Conservation (phyloP, 208 protist species). For the Leishmania aethiopica region DNA sequence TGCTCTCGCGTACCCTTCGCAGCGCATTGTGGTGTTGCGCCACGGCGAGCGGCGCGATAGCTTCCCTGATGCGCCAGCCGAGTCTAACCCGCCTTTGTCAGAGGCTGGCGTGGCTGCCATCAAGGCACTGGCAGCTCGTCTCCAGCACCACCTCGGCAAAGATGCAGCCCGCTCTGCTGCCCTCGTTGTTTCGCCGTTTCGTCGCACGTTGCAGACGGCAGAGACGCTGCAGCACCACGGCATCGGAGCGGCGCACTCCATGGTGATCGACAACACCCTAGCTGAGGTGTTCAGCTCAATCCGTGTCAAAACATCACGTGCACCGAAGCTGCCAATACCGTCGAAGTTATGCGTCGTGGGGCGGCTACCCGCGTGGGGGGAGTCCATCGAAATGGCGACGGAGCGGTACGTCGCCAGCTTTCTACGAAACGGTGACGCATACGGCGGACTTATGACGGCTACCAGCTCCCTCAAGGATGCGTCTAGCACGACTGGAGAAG, state of each 20-base stretch:
- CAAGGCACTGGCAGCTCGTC: constrained; percentile 27
- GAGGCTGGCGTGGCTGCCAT: constrained; percentile 48
- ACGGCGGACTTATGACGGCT: constrained; percentile 16
- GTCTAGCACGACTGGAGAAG: neutral
- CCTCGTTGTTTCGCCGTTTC: constrained; percentile 72
- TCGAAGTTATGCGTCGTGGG: constrained; percentile 17
- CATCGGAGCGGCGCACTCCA: constrained; percentile 36
- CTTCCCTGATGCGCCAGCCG: constrained; percentile 38
- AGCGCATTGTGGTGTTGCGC: constrained; percentile 74
- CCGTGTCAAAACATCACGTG: constrained; percentile 53
- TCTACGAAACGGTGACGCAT: constrained; percentile 30
- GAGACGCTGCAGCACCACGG: constrained; percentile 47
- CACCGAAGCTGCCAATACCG: constrained; percentile 18
- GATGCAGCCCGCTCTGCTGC: constrained; percentile 29
- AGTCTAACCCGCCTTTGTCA: constrained; percentile 80
- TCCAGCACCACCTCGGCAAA: constrained; percentile 40
- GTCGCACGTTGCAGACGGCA: constrained; percentile 71
- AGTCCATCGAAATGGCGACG: constrained; percentile 58
- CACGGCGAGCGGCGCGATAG: constrained; percentile 84
- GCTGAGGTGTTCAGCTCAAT: constrained; percentile 79
- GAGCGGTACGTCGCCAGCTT: constrained; percentile 42
- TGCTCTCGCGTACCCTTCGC: constrained; percentile 18
- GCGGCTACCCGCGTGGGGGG: constrained; percentile 63
- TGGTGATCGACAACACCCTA: constrained; percentile 64
- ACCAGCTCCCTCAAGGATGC: neutral